Conservation (phyloP, 2,329 filamentous ascomycete species). For the Arthrobotrys megalospora region DNA sequence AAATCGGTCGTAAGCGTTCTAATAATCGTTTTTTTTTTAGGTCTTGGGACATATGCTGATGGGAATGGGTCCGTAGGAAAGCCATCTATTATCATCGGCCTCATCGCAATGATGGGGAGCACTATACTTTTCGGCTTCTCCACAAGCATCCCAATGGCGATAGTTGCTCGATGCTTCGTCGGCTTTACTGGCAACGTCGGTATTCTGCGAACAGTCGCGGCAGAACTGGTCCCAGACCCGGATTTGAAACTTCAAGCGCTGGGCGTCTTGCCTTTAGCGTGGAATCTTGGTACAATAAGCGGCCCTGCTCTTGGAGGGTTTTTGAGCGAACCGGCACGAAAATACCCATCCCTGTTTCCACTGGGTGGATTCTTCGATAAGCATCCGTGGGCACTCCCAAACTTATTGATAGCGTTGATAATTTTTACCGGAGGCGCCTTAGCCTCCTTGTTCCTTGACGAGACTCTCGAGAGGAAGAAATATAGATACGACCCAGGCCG, state of each 20-base stretch:
- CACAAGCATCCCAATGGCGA: constrained; percentile 85
- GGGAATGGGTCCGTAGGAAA: constrained; percentile 78
- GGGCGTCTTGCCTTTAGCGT: constrained; percentile 93
- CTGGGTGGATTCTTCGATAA: constrained; percentile 78
- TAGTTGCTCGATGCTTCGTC: constrained; percentile 83
- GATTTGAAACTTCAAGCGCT: constrained; percentile 78
- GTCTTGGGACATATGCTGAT: background rate
- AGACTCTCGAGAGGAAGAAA: constrained; percentile 76
- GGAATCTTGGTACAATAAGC: constrained; percentile 90
- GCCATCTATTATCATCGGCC: constrained; percentile 85
- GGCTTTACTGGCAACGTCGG: constrained; percentile 92
- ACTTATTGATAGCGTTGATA: constrained; percentile 83
- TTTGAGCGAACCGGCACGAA: constrained; percentile 82
- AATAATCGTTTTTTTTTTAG: background rate
- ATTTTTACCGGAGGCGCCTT: constrained; percentile 83
- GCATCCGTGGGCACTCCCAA: constrained; percentile 91
- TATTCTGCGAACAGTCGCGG: constrained; percentile 93
- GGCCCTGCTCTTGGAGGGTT: constrained; percentile 90
- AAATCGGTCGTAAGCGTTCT: constrained; percentile 33
- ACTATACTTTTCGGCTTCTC: constrained; percentile 87
- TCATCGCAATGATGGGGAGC: constrained; percentile 84
- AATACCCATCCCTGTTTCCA: constrained; percentile 81
- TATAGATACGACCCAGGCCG: constrained; percentile 27
- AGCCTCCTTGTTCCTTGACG: constrained; percentile 85
- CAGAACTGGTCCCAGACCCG: constrained; percentile 84